These are phyloP conservation scores for Xerocomus amazonicus DNA, from an alignment of 1,284 basidiomycete species.

Conservation along the genomic window DNA sequence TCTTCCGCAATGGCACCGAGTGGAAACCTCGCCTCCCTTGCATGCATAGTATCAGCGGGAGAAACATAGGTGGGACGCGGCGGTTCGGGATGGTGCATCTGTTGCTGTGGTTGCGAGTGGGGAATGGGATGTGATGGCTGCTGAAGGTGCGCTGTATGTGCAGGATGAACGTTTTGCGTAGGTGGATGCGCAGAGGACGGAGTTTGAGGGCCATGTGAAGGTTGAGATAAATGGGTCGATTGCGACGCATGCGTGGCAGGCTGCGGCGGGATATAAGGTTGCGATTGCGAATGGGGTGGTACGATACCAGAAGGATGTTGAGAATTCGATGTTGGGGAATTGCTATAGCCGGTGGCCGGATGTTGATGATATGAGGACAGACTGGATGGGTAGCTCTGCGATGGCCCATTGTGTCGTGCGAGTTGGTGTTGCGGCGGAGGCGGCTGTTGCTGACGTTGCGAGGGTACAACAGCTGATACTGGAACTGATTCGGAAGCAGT, in stretches of 20 bases:
- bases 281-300: conserved; percentile 21
- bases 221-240: conserved; percentile 18
- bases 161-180: conserved; percentile 15
- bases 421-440: conserved; percentile 23
- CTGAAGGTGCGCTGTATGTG: conserved; percentile 19
- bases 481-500: conserved; percentile 16
- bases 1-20: conserved; percentile 10
- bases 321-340: conserved; percentile 15
- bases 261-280: conserved; percentile 22
- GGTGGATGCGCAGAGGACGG: conserved; percentile 11
- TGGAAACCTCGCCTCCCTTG: conserved; percentile 22
- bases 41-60: conserved; percentile 28
- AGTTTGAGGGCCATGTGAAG: conserved; percentile 15
- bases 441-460: conserved; percentile 15
- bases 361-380: conserved; percentile 22
- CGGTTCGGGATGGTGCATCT: conserved; percentile 26
- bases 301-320: conserved; percentile 13
- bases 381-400: conserved; percentile 18
- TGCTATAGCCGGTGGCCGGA: conserved; percentile 11
- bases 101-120: conserved; percentile 27
- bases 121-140: conserved; percentile 18
- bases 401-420: conserved; percentile 20
- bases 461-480: conserved; percentile 16
- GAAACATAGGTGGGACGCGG: conserved; percentile 28
- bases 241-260: conserved; percentile 19